Conservation (phyloP, 148 eudicot species). For the Rhododendron molle region DNA sequence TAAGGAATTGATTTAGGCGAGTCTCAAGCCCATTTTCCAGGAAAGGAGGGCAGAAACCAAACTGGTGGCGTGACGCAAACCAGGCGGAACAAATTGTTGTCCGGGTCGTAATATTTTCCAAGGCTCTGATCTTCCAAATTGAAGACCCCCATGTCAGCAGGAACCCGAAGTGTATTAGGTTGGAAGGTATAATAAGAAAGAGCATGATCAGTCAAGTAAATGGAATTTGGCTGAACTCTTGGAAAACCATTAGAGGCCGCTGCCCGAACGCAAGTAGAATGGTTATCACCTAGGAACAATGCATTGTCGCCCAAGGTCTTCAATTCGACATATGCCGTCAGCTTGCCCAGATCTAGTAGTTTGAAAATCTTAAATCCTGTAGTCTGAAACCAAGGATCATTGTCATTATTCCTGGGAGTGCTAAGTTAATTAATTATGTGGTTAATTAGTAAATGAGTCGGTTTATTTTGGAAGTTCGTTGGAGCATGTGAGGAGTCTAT, state of each 20-base stretch:
- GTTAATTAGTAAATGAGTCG: no score
- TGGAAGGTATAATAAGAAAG: background rate
- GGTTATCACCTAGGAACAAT: background rate
- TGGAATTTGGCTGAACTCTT: background rate
- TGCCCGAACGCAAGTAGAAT: background rate
- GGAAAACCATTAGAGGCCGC: background rate
- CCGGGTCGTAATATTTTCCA: background rate
- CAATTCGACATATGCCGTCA: background rate
- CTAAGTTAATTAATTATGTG: no score
- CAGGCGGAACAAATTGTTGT: background rate
- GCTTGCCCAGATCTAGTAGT: background rate
- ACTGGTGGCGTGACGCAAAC: background rate
- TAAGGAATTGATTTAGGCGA: background rate
- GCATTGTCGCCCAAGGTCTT: background rate
- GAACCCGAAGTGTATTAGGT: background rate
- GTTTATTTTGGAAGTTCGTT: no score
- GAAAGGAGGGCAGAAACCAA: background rate
- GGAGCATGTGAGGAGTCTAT: no score
- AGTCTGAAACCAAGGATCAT: background rate
- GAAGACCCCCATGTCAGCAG: background rate
- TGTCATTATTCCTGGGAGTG: no score
- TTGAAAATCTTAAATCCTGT: background rate
- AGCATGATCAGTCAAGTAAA: background rate
- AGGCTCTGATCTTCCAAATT: background rate
- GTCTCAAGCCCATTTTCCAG: background rate